Percentiles rank a stretch among this genome's conserved stretches.
phyloP scores from a whole-genome alignment of 495 filamentous ascomycete species.

The Podospora pseudoanserina region DNA sequence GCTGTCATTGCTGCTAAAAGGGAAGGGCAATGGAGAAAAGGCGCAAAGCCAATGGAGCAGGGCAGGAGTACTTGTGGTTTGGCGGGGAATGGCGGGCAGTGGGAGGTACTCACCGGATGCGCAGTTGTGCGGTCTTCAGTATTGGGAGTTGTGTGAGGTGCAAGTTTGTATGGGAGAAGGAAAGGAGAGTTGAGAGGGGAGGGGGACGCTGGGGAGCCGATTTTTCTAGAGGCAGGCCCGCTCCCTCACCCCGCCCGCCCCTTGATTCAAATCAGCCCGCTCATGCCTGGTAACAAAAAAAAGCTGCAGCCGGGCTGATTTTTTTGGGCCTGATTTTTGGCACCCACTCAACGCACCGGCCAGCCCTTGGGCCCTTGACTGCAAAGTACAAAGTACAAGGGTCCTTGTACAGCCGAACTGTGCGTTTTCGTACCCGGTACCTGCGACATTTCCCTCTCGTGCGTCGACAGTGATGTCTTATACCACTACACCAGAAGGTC shows the following conservation, averaged over 20 bases:
- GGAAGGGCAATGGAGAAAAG: background rate
- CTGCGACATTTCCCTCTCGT: constrained; percentile 3
- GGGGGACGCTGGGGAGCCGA: constrained; percentile 51
- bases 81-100: constrained; percentile 18
- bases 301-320: constrained; percentile 34
- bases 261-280: constrained; percentile 43
- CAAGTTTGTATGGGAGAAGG: constrained; percentile 50
- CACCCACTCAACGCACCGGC: constrained; percentile 20
- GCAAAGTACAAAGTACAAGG: constrained; percentile 18
- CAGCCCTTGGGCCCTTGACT: constrained; percentile 4
- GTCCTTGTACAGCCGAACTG: constrained; percentile 19
- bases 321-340: constrained; percentile 30
- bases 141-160: constrained; percentile 24
- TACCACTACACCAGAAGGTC: background rate
- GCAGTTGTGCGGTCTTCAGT: constrained; percentile 25
- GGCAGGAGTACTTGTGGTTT: constrained; percentile 27
- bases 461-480: background rate
- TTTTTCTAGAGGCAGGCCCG: constrained; percentile 55
- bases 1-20: background rate
- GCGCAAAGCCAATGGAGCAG: constrained; percentile 6
- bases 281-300: constrained; percentile 45
- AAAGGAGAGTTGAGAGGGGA: constrained; percentile 49
- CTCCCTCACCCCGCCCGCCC: constrained; percentile 27
- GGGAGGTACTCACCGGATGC: constrained; percentile 29
- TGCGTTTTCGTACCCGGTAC: constrained; percentile 24